Evolutionary conservation across 2,329 filamentous ascomycete genomes (phyloP).

Genomic region (Microcyclospora pomicola): DNA sequence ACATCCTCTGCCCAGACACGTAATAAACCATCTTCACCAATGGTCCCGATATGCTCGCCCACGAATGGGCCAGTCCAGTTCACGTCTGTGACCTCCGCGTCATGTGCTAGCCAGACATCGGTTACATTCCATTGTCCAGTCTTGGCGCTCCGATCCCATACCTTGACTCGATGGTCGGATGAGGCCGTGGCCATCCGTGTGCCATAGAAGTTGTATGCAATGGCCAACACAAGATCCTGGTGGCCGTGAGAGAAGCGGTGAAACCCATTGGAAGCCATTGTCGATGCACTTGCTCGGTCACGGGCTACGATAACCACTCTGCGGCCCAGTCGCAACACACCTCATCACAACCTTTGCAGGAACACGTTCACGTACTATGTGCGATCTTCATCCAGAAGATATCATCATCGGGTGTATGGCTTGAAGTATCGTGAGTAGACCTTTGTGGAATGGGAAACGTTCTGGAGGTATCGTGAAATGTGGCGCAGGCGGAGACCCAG

Average conservation of each 20-base stretch:
- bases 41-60: constrained; percentile 75
- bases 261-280: constrained; percentile 23
- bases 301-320: no score
- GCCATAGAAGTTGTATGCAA: constrained; percentile 85
- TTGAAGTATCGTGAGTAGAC: no score
- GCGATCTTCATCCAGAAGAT: no score
- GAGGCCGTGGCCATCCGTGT: constrained; percentile 84
- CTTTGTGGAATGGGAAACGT: no score
- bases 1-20: constrained; percentile 89
- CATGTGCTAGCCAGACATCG: constrained; percentile 82
- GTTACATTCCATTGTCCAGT: constrained; percentile 65
- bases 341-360: no score
- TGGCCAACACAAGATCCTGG: constrained; percentile 66
- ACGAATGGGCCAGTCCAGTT: constrained; percentile 89
- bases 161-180: constrained; percentile 81
- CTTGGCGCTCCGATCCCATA: constrained; percentile 69
- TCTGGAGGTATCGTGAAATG: no score
- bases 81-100: constrained; percentile 79
- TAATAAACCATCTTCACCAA: constrained; percentile 80
- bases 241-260: constrained; percentile 59
- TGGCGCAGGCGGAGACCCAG: no score
- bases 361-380: no score
- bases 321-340: no score
- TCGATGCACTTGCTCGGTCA: not conserved
- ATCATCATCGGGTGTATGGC: no score